A percentile compares a stretch with the other conserved stretches of the same genome.
These are phyloP conservation scores for Starmerella khaoyaiensis DNA, from an alignment of 805 yeast genomes.

Conservation along the genomic window DNA sequence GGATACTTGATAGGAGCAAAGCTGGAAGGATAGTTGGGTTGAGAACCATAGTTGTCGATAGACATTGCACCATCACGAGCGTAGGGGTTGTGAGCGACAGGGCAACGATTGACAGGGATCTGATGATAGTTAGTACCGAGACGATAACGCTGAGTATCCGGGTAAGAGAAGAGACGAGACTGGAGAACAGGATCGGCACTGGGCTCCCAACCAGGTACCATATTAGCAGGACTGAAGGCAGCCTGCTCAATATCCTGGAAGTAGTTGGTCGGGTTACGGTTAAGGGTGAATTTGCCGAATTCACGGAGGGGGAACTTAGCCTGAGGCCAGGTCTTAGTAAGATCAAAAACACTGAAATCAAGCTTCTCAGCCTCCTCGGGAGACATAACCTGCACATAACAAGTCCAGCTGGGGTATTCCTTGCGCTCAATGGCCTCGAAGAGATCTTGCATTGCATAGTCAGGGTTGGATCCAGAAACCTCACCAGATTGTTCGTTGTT, in stretches of 20 bases:
- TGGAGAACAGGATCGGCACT: slow-evolving; percentile 69
- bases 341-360: slow-evolving; percentile 38
- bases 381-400: slow-evolving; percentile 47
- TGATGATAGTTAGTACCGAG: slow-evolving; percentile 57
- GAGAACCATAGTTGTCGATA: slow-evolving; percentile 36
- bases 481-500: slow-evolving; percentile 36
- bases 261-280: slow-evolving; percentile 45
- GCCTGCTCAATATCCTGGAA: slow-evolving; percentile 40
- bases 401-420: slow-evolving; percentile 39
- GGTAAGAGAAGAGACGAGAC: slow-evolving; percentile 61
- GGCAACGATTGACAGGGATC: slow-evolving; percentile 53
- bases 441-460: slow-evolving; percentile 35
- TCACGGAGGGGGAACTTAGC: slow-evolving; percentile 41
- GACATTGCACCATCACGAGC: slow-evolving; percentile 53
- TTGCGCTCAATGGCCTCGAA: slow-evolving; percentile 38
- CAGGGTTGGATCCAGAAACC: slow-evolving; percentile 40
- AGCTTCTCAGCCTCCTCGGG: slow-evolving; percentile 42
- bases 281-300: slow-evolving; percentile 42
- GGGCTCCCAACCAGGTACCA: slow-evolving; percentile 64
- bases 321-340: slow-evolving; percentile 50
- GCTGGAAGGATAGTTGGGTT: slow-evolving; percentile 42
- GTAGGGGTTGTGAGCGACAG: slow-evolving; percentile 34
- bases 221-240: slow-evolving; percentile 62
- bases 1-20: slow-evolving; percentile 28
- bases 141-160: slow-evolving; percentile 67